These are phyloP conservation scores for Ephemerocybe angulata DNA, from an alignment of 768 basidiomycete species.

Conservation along the genomic window DNA sequence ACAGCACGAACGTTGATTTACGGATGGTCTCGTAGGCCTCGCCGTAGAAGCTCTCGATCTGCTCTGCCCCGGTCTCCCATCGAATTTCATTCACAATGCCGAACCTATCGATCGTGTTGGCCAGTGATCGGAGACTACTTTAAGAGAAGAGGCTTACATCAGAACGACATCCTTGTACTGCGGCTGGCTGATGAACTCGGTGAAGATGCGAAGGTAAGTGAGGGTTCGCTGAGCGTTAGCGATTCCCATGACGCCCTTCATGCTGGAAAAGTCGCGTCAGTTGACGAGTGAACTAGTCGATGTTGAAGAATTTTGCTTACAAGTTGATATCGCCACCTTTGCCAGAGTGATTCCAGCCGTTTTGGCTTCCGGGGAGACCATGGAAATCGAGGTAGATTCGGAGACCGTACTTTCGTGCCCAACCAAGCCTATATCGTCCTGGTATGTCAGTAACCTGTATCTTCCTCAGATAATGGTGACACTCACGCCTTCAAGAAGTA, in stretches of 20 bases:
- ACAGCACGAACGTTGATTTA: conserved; percentile 39
- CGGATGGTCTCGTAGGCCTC: conserved; percentile 46
- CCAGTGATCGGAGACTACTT: conserved; percentile 1
- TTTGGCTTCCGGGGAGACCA: conserved; percentile 71
- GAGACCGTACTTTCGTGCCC: conserved; percentile 92
- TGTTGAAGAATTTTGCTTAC: conserved; percentile 26
- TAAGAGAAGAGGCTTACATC: conserved; percentile 38
- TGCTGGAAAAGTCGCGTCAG: conserved; percentile 22
- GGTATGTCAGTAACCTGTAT: conserved; percentile 16
- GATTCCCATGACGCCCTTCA: conserved; percentile 83
- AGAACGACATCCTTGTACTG: conserved; percentile 72
- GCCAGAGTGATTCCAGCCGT: conserved; percentile 59
- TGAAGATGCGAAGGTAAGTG: conserved; percentile 73
- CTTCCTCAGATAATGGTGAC: background rate
- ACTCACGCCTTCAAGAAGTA: conserved; percentile 47
- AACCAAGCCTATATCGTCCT: conserved; percentile 54
- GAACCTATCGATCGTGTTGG: conserved; percentile 29
- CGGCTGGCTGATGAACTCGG: conserved; percentile 82
- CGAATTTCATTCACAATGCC: conserved; percentile 67
- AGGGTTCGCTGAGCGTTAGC: conserved; percentile 86
- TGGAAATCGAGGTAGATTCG: conserved; percentile 84
- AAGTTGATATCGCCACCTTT: conserved; percentile 62
- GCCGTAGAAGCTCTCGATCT: conserved; percentile 42
- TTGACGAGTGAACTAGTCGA: background rate
- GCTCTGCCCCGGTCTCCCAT: conserved; percentile 44